phyloP scores from a whole-genome alignment of 805 yeast genomes.

The Teunomyces tritomae region DNA sequence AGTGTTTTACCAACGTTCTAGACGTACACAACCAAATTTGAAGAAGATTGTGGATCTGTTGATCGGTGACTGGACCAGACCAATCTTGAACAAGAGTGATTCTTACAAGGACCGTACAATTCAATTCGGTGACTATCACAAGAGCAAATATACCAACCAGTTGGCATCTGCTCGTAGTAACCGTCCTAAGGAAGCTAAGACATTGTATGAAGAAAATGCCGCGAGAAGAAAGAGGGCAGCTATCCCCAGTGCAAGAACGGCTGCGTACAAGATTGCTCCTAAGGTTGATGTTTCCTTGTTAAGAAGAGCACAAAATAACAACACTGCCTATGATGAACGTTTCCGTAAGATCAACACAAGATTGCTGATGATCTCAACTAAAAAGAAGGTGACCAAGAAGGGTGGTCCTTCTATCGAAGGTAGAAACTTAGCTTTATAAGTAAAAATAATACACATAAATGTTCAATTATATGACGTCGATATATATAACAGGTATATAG shows the following conservation, averaged over 20 bases:
- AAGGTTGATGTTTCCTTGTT: conserved; percentile 55
- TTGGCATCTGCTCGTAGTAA: conserved; percentile 31
- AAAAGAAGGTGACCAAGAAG: conserved; percentile 52
- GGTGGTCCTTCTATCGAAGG: conserved; percentile 83
- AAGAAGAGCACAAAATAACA: conserved; percentile 43
- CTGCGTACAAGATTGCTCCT: conserved; percentile 90
- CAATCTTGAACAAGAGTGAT: conserved; percentile 93
- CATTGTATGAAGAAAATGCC: conserved; percentile 86
- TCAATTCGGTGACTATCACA: conserved; percentile 65
- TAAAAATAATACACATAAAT: conserved; percentile 4
- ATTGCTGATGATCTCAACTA: conserved; percentile 45
- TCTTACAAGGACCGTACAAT: conserved; percentile 86
- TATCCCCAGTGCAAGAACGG: conserved; percentile 86
- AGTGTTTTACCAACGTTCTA: conserved; percentile 87
- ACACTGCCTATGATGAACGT: conserved; percentile 66
- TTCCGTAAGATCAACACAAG: conserved; percentile 73
- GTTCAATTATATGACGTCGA: conserved; percentile 3
- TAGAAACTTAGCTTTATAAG: conserved; percentile 46
- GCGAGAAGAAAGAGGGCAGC: conserved; percentile 92
- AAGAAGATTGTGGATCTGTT: conserved; percentile 87
- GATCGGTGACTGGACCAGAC: conserved; percentile 97
- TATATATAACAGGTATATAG: conserved; percentile 13
- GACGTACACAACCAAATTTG: conserved; percentile 81
- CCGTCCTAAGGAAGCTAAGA: conserved; percentile 41
- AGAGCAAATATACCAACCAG: conserved; percentile 47